Base-by-base conservation (phyloP, 345 rosid genomes). In the Brassica incana region DNA sequence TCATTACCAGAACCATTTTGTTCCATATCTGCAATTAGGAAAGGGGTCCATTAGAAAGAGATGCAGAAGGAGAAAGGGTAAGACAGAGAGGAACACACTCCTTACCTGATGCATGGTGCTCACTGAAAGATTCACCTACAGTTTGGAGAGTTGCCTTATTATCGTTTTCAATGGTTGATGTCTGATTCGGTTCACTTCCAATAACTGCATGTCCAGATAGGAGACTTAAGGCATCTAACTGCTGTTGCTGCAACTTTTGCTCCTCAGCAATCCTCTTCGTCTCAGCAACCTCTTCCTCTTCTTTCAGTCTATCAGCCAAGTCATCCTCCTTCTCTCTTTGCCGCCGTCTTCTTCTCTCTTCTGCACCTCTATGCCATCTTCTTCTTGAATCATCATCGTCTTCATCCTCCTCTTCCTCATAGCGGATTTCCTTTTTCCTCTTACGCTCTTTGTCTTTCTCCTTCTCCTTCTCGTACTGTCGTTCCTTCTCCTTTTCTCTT, bases 391-490 rank as follows among this genome's bases (percentile, higher is more conserved):
- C 97, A 56, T 90, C 99, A 33, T 89, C 97, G 0, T 89, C 92
- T 12, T 87, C 95, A 15, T 90, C 94, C 69, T 91, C 83, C 27
- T 80, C 95, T 83, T 93, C 97, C 32, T 91, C 97, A 76, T 87
- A 84, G 73, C 87, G 85, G 65, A 95, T 88, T 84, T 93, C 98
- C 79, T 88, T 91, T 83, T 86, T 91, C 74, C 97, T 85, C 73
- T 95, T 93, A 69, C 88, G 98, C 60, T 93, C 98, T 85, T 88
- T 89, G 58, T 93, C 99, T 86, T 88, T 95, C 71, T 90, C 99
- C 79, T 83, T 91, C 81, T 93, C 98, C 86, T 87, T 91, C 86
- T 95, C 99, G 80, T 92, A 88, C 78, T 91, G 99, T 66, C 97
- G 87, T 74, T 89, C 91, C 80, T 91, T 93, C 83, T 95, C 99